Base-by-base conservation (phyloP, 371 early-diverging fungal species). In the Mortierella sp. region DNA sequence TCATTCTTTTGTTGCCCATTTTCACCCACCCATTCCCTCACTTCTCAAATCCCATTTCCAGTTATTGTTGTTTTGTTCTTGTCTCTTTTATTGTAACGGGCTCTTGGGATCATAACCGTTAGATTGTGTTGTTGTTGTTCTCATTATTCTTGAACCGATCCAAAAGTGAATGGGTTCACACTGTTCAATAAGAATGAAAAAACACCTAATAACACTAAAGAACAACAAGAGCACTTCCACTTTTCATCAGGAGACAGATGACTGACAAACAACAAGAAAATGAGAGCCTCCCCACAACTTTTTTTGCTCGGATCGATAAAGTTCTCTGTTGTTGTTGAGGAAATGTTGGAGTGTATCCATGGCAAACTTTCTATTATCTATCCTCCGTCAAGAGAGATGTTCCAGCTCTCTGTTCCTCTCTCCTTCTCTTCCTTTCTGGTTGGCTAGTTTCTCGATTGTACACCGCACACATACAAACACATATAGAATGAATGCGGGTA, bases 281-380 rank as follows among this genome's bases (percentile, higher is more conserved):
- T 19, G 67, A 66, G 67, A n/a, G 55, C 67, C 67, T 47, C 48
- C 34, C n/a, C 67, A 66, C 67, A 66, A 66, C 45, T 66, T 66
- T 66, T 45, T 43, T 26, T 41, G 40, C 43, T 43, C 31, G 40
- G 37, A 19, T 37, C 58, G 34, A 22, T 58, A 58, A 19, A 58
- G 34, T 58, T 58, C 37, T 8, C n/a, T n/a, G n/a, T n/a, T n/a
- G n/a, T n/a, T n/a, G n/a, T n/a, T n/a, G n/a, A n/a, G n/a, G n/a
- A n/a, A n/a, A n/a, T 34, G 58, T 19, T 31, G 22, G 8, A 19
- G 22, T 34, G 34, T 58, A 34, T 34, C 58, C 37, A 58, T 58
- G 58, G 34, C 34, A 58, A n/a, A 16, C 31, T 34, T 58, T 58
- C 34, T 29, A 58, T 55, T 58, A 58, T 58, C 58, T 58, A 6